Conservation (phyloP, 108 stramenopile genomes). For the Seminavis robusta region DNA sequence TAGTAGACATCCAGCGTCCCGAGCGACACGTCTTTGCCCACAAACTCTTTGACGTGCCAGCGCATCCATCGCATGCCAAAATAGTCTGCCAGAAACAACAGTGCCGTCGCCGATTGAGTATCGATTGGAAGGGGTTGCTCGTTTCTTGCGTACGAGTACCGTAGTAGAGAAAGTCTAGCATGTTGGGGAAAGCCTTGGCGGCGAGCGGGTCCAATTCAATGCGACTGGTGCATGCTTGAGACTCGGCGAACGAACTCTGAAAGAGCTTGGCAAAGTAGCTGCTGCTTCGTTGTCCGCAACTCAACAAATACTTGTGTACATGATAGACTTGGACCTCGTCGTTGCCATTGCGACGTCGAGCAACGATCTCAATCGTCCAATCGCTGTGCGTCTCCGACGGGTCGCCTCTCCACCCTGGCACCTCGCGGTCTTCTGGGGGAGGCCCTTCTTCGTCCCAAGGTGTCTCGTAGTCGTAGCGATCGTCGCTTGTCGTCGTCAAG, state of each 20-base stretch:
- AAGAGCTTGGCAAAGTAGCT: constrained; percentile 41
- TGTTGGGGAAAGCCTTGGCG: constrained; percentile 24
- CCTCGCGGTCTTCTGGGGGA: too few species aligned
- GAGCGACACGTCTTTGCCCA: not conserved
- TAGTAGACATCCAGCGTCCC: not conserved
- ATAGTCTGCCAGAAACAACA: not conserved
- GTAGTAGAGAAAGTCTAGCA: constrained; percentile 30
- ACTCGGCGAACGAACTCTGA: constrained; percentile 5
- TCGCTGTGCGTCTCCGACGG: constrained; percentile 30
- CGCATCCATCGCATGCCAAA: not conserved
- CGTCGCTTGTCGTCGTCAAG: too few species aligned
- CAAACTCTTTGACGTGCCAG: not conserved
- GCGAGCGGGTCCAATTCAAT: constrained; percentile 9
- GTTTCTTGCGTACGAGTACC: too few species aligned
- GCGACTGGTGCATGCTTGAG: not conserved
- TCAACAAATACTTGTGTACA: constrained; percentile 31
- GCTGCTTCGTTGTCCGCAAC: constrained; percentile 28
- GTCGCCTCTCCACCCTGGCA: constrained; percentile 32
- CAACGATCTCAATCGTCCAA: constrained; percentile 30
- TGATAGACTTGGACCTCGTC: constrained; percentile 9
- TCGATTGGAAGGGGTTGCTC: not conserved
- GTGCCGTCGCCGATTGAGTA: not conserved
- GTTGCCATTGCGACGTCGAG: not conserved
- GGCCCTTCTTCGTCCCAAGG: too few species aligned
- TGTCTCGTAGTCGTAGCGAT: too few species aligned